Conservation (phyloP, 352 stramenopile genomes). For the Pythium brachiatum region DNA sequence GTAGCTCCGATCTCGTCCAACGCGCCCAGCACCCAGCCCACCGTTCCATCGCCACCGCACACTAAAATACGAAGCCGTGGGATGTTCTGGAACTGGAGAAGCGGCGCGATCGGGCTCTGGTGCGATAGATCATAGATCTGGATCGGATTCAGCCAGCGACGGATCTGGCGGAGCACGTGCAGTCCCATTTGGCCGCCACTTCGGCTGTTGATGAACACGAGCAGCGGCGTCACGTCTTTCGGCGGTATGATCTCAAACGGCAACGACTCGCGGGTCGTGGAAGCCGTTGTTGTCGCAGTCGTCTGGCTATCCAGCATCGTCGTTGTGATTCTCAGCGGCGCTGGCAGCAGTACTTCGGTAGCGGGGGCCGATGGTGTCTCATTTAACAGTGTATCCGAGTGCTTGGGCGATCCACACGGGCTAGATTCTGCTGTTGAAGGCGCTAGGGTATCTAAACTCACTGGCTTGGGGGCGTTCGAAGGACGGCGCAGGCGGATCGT, state of each 20-base stretch:
- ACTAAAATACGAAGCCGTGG: constrained; percentile 90
- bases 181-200: constrained; percentile 93
- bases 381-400: constrained; percentile 6
- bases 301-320: background rate
- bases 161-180: constrained; percentile 90
- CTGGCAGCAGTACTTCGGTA: constrained; percentile 3
- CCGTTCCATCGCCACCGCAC: constrained; percentile 94
- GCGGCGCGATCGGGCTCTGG: constrained; percentile 87
- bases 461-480: constrained; percentile 7
- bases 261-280: constrained; percentile 26
- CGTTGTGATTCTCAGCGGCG: constrained; percentile 5
- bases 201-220: constrained; percentile 96
- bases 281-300: background rate
- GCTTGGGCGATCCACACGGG: constrained; percentile 5
- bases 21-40: constrained; percentile 88
- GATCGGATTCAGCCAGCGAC: constrained; percentile 93
- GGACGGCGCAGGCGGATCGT: constrained; percentile 58
- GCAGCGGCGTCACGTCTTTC: constrained; percentile 49
- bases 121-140: constrained; percentile 95
- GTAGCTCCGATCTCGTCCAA: constrained; percentile 61
- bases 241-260: constrained; percentile 59
- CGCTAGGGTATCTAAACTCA: background rate
- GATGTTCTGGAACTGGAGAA: constrained; percentile 90
- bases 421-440: constrained; percentile 13
- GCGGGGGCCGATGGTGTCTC: constrained; percentile 4